phyloP scores from a whole-genome alignment of 441 rosid genomes.

The Hypseocharis bilobata region DNA sequence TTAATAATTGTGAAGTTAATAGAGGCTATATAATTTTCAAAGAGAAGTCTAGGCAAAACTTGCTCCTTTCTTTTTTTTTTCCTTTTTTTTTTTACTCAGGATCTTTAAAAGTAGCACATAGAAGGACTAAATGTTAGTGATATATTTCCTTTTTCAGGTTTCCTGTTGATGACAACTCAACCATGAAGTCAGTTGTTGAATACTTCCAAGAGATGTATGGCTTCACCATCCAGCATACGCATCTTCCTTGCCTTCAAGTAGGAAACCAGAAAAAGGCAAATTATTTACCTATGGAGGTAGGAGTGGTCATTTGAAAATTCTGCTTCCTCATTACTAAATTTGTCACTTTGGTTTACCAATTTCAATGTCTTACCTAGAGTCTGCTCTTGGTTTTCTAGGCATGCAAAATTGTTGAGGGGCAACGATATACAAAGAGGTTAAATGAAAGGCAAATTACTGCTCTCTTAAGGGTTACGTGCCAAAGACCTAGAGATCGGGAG shows the following conservation, averaged over 20 bases:
- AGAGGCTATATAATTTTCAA: neutral
- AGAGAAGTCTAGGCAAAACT: neutral
- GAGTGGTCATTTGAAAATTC: neutral
- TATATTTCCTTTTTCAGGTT: constrained; percentile 38
- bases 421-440: constrained; percentile 77
- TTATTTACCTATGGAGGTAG: constrained; percentile 97
- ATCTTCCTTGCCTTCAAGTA: constrained; percentile 94
- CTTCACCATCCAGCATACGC: constrained; percentile 76
- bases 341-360: neutral
- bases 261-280: constrained; percentile 96
- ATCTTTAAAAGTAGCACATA: neutral
- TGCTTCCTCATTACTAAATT: neutral
- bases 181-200: constrained; percentile 92
- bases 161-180: constrained; percentile 87
- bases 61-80: neutral
- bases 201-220: constrained; percentile 98
- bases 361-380: constrained; percentile 4
- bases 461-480: constrained; percentile 81
- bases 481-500: constrained; percentile 87
- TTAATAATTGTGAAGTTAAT: neutral
- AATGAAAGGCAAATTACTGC: constrained; percentile 89
- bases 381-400: constrained; percentile 41
- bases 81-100: neutral
- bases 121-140: neutral
- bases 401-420: constrained; percentile 96